Evolutionary conservation across 169 alveolate species (phyloP).

Genomic region (Cryptosporidium tyzzeri): DNA sequence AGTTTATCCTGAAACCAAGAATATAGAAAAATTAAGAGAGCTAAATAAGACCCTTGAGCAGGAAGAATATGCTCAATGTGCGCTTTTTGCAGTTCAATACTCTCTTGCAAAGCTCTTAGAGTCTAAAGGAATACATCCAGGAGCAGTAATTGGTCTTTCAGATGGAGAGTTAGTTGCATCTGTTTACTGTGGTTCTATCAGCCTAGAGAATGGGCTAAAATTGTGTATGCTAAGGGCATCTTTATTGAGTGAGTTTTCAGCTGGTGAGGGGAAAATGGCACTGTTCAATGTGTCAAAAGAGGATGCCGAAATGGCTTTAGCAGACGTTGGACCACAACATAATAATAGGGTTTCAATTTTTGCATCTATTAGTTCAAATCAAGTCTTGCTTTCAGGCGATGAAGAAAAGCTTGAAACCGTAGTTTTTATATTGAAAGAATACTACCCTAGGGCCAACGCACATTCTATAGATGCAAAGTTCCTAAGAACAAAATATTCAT

Average conservation of each 20-base stretch:
- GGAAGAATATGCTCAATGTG: constrained; percentile 81
- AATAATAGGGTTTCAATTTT: constrained; percentile 72
- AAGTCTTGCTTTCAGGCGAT: constrained; percentile 78
- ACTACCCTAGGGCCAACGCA: not conserved
- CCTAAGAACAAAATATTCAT: constrained; percentile 17
- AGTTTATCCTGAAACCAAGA: constrained; percentile 76
- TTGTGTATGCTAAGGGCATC: constrained; percentile 78
- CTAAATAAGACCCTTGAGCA: constrained; percentile 63
- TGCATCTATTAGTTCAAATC: constrained; percentile 78
- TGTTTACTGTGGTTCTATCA: constrained; percentile 79
- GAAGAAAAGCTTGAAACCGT: constrained; percentile 79
- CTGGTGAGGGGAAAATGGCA: constrained; percentile 68
- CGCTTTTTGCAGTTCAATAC: constrained; percentile 83
- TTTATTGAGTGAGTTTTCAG: constrained; percentile 71
- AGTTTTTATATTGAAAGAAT: constrained; percentile 72
- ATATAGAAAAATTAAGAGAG: constrained; percentile 49
- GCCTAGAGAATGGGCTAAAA: constrained; percentile 80
- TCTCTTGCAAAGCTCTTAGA: constrained; percentile 81
- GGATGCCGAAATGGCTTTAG: constrained; percentile 83
- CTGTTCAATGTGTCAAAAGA: constrained; percentile 79
- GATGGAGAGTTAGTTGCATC: constrained; percentile 84
- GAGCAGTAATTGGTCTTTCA: constrained; percentile 81
- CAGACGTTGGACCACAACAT: constrained; percentile 82
- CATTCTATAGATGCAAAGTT: constrained; percentile 7
- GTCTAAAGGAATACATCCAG: constrained; percentile 84